Percentiles rank a stretch among this genome's conserved stretches.
phyloP scores from a whole-genome alignment of 2,329 filamentous ascomycete species.

The Fusarium nanum region DNA sequence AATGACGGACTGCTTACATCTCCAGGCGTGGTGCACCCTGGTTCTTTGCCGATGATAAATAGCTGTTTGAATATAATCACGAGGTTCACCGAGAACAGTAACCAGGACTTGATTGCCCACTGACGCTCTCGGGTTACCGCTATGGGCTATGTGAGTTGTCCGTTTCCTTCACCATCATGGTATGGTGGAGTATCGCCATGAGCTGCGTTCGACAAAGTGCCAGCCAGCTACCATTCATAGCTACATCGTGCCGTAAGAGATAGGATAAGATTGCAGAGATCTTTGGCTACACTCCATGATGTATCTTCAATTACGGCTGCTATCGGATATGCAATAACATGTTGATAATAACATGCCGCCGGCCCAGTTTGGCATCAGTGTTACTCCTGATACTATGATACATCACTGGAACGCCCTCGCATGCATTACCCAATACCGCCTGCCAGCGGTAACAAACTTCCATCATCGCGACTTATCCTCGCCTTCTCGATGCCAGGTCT shows the following conservation, averaged over 20 bases:
- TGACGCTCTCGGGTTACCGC: constrained; percentile 26
- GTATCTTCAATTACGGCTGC: neutral
- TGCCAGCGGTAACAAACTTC: neutral
- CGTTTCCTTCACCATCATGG: neutral
- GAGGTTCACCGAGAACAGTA: constrained; percentile 10
- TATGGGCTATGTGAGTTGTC: constrained; percentile 5
- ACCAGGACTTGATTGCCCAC: constrained; percentile 3
- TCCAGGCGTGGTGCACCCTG: neutral
- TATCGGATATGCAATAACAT: neutral
- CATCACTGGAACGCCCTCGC: neutral
- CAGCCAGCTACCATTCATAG: neutral
- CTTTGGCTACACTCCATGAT: constrained; percentile 4
- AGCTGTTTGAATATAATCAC: constrained; percentile 6
- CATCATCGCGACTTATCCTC: neutral
- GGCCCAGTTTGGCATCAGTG: neutral
- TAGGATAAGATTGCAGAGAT: constrained; percentile 5
- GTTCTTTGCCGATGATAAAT: neutral
- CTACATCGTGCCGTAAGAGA: neutral
- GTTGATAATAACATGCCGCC: constrained; percentile 9
- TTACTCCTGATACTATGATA: constrained; percentile 9
- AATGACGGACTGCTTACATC: constrained; percentile 2
- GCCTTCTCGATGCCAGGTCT: neutral
- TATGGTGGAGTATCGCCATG: neutral
- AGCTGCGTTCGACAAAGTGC: neutral
- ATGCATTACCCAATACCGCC: neutral